phyloP scores from a whole-genome alignment of 169 alveolate genomes.

The Cryptosporidium felis region DNA sequence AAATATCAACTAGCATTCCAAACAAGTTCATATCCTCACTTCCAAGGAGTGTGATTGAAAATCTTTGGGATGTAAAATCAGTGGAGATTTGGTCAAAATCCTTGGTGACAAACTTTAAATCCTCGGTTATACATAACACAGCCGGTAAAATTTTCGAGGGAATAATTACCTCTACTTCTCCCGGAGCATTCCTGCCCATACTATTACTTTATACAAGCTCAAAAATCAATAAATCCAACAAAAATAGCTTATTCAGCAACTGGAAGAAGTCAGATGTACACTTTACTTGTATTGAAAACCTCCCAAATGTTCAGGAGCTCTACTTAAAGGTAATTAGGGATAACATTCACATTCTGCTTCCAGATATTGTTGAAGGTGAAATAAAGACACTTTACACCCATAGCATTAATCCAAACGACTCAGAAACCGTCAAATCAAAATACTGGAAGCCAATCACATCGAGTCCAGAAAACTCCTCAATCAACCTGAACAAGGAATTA shows the following conservation, averaged over 20 bases:
- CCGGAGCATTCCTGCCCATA: constrained; percentile 48
- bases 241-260: constrained; percentile 4
- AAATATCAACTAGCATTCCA: neutral
- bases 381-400: constrained; percentile 11
- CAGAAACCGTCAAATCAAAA: neutral
- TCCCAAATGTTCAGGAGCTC: constrained; percentile 54
- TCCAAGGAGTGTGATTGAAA: constrained; percentile 49
- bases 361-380: constrained; percentile 54
- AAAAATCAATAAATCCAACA: constrained; percentile 14
- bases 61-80: constrained; percentile 58
- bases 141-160: constrained; percentile 44
- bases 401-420: neutral
- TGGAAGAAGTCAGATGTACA: constrained; percentile 62
- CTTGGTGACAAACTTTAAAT: constrained; percentile 4
- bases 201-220: constrained; percentile 41
- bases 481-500: neutral
- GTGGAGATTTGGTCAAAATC: constrained; percentile 34
- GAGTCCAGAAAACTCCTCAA: neutral
- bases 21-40: constrained; percentile 19
- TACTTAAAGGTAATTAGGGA: constrained; percentile 33
- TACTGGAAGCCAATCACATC: constrained; percentile 51
- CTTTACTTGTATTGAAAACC: constrained; percentile 61
- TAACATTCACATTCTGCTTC: constrained; percentile 16
- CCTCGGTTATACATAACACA: neutral
- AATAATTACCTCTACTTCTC: constrained; percentile 42